Conservation (phyloP, 2,329 filamentous ascomycete genomes). For the Hypomyces perniciosus region DNA sequence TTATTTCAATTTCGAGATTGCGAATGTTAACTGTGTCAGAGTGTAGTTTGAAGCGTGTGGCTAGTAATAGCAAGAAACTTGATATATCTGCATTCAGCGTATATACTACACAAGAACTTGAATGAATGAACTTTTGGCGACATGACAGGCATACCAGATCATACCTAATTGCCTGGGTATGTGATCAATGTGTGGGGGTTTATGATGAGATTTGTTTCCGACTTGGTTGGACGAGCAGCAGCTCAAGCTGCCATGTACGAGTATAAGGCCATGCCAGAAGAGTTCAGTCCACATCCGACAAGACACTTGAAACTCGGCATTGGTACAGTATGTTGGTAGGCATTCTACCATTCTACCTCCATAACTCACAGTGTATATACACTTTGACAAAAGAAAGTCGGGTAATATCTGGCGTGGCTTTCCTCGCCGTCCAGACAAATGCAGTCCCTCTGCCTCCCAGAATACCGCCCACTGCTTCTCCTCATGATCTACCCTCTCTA, state of each 20-base stretch:
- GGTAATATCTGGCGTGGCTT: slow-evolving; percentile 1
- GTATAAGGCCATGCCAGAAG: no score
- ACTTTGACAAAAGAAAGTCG: slow-evolving; percentile 1
- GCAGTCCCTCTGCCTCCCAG: background rate
- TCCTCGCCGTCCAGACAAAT: no score
- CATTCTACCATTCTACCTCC: slow-evolving; percentile 7
- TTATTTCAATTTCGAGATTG: background rate
- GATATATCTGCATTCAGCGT: no score
- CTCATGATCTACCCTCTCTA: background rate
- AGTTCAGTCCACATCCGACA: no score
- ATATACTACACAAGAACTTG: no score
- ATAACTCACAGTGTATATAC: slow-evolving; percentile 12
- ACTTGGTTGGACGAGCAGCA: no score
- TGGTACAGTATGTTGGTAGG: slow-evolving; percentile 10
- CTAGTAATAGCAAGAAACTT: background rate
- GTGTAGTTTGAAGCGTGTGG: background rate
- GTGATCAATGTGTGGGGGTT: no score
- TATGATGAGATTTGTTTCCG: no score
- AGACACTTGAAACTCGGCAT: background rate
- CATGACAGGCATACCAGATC: background rate
- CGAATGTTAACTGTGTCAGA: background rate
- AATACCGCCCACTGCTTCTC: background rate
- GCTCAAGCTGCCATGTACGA: no score
- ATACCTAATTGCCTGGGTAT: background rate
- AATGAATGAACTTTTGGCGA: no score